Evolutionary conservation across 2,329 filamentous ascomycete genomes (phyloP), one percentile per base, ranked within the genome.

Genomic region (Monosporascus sp.): DNA sequence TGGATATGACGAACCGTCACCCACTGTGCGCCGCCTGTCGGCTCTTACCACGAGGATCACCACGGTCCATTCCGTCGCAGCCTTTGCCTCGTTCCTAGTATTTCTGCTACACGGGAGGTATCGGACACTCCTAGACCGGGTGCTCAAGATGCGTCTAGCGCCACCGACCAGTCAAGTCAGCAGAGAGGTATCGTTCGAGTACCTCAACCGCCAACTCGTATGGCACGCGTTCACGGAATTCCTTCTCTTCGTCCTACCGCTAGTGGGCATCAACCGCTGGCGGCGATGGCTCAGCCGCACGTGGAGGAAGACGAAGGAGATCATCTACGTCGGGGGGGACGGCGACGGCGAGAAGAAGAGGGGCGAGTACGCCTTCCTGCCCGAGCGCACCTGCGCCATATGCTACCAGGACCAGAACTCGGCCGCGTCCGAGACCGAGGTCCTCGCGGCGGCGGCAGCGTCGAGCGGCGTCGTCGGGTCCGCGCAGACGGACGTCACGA

Each of bases 191-290:
- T 96, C 90, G 1, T 97, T 99, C 68, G 94, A 99, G 73, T 97
- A 97, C 66, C 83, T 97, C 49, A 99, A 99, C 70, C 86, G 94
- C 48, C 94, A 99, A 73, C 84, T 99, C 11, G 94, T 99, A 38
- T 99, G 94, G 94, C 94, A 99, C 72, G 94, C 94, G n/a, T 96
- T 99, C 65, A 99, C 94, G 26, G 94, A 99, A 69, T 99, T 99
- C 64, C 78, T 99, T n/a, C 82, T 99, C 34, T 99, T 97, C 70
- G 82, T 97, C 19, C 79, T 99, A n/a, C 94, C 94, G 0, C 81
- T 99, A n/a, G 89, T 99, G 43, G 94, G 94, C 50, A 93, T 99
- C 61, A 87, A 89, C 65, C 84, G 91, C 60, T 99, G 94, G 94
- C 84, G 91, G 54, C 82, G 92, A 60, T 96, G 93, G 87, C 76